Evolutionary conservation across 2,329 filamentous ascomycete species (phyloP), one percentile per base, ranked within the genome.

Genomic region (Tympanopsis confertula): DNA sequence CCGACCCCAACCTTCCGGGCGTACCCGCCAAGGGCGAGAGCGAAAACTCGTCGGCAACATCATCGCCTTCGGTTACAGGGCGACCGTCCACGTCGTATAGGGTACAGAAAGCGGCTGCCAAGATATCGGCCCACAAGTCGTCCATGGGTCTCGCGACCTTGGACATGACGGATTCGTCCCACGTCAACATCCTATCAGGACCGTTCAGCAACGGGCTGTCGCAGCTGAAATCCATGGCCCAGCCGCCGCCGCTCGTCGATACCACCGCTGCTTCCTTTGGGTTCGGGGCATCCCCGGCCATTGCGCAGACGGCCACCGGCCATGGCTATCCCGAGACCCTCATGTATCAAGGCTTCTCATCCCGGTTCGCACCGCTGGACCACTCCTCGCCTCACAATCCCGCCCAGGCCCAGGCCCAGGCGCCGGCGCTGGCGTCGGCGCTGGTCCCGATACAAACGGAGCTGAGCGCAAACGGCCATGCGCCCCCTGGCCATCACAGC

Each of bases 91-190:
- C 55, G 3, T 47, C 58, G 2, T 67, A 65, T 40, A 63, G 71
- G 40, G 54, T 72, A 2, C 62, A 62, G 44, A 73, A 73, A 41
- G 42, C 60, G 3, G 47, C 45, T 7, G 49, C 57, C 7, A 66
- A 61, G 45, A 47, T 50, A 4, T 47, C 49, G 13, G 47, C 45
- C 28, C 60, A 63, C 38, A 74, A 69, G 46, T 63, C 61, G 39
- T 70, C 70, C 1, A 64, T 71, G 45, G 71, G 73, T 42, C 53
- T 63, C 1, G 49, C 56, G 2, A 61, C 58, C 7, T 51, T 78
- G 13, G 62, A 66, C 35, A 63, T 70, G 41, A 72, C 75, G 57
- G 67, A 75, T 44, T 56, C 62, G n/a, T 64, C 54, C 44, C 66
- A 64, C 41, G 50, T 73, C 41, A 75, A 72, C 47, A 53, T 74